Conservation (phyloP, 139 green algal genomes). For the Tetraselmis striata region DNA sequence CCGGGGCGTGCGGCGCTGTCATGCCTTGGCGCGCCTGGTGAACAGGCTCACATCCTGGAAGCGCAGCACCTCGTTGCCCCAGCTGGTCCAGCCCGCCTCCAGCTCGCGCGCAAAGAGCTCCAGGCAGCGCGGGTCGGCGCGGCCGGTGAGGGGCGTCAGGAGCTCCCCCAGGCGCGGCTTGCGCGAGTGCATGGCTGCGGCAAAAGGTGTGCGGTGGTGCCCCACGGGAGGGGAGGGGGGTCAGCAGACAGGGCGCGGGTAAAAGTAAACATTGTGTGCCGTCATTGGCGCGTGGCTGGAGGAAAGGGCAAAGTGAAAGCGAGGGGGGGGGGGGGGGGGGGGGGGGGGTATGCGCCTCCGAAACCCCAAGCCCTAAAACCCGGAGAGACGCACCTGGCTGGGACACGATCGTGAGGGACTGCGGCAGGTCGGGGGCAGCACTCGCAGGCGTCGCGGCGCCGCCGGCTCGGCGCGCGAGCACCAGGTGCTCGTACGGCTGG, state of each 20-base stretch:
- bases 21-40: too few species aligned
- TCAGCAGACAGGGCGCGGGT: too few species aligned
- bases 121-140: conserved; percentile 9
- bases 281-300: too few species aligned
- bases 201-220: neutral
- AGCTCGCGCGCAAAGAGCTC: conserved; percentile 81
- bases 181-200: conserved; percentile 35
- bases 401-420: neutral
- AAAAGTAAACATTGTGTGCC: too few species aligned
- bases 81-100: conserved; percentile 53
- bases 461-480: conserved; percentile 9
- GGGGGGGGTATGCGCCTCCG: too few species aligned
- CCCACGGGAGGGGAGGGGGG: neutral
- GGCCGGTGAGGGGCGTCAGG: conserved; percentile 19
- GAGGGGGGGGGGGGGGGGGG: too few species aligned
- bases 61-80: conserved; percentile 68
- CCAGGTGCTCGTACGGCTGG: conserved; percentile 61
- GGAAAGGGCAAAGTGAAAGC: too few species aligned
- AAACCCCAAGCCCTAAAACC: too few species aligned
- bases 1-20: too few species aligned
- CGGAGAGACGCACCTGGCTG: neutral
- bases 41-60: conserved; percentile 40
- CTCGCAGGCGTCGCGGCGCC: neutral
- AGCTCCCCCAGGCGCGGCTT: conserved; percentile 56
- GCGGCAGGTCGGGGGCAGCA: neutral